Base-by-base conservation (phyloP, 1,139 yeast genomes). In the Scheffersomyces titani region DNA sequence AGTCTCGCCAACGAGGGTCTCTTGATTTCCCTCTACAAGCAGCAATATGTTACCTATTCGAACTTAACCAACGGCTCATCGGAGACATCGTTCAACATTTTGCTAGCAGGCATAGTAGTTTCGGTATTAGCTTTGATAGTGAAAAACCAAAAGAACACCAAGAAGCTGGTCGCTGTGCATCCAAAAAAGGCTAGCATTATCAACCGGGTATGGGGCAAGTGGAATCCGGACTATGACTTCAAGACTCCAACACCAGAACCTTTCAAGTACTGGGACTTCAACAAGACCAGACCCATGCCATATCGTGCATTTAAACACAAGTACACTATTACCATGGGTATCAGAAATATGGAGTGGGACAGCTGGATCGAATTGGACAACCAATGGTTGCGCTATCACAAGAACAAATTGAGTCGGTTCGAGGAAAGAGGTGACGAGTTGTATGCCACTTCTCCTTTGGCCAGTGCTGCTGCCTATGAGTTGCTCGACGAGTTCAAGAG, bases 281-380 rank as follows among this genome's bases (percentile, higher is more conserved):
- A 74, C 9, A 71, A 71, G 1, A 85, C 89, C 1, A 72, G 69
- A 55, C 90, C 91, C 2, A 64, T 83, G 49, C 88, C 89, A 24
- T 86, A 86, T 65, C 73, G 90, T 55, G 88, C 89, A 0, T 86
- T 86, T 67, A 85, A 78, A 65, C 86, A 83, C 67, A 84, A 81
- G 58, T 86, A 86, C 64, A 67, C 67, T 58, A 72, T 77, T 21
- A 86, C 86, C 36, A 86, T 86, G 90, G 90, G 89, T n/a, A 85
- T 86, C 51, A 72, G 89, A 62, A 76, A 74, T 58, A 82, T 86
- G 87, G 82, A 84, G 54, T 80, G 81, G 78, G 73, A 81, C 55
- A 74, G 75, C 53, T 87, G 91, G 91, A 81, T 87, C 61, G 88
- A 87, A 67, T 73, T 87, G 54, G 91, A 87, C 68, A 85, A 83